Evolutionary conservation across 768 basidiomycete species (phyloP).

Genomic region (Phylloporus arenicola): DNA sequence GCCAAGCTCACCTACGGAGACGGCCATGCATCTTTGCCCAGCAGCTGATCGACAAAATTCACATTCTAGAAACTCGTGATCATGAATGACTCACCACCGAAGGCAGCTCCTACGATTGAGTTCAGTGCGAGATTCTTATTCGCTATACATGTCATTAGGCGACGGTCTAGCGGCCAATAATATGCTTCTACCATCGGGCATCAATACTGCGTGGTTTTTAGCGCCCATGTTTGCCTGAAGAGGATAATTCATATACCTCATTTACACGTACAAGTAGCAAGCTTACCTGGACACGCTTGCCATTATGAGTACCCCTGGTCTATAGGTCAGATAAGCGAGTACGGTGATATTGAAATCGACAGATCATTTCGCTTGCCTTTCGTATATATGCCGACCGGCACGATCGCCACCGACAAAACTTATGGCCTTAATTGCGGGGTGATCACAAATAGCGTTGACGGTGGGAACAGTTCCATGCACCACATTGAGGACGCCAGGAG

Average conservation of each 20-base stretch:
- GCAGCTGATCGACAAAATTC: constrained; percentile 53
- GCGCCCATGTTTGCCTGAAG: constrained; percentile 79
- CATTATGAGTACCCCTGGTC: constrained; percentile 69
- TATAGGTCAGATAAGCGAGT: constrained; percentile 4
- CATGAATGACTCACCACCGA: constrained; percentile 56
- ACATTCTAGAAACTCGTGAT: constrained; percentile 18
- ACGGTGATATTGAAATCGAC: constrained; percentile 1
- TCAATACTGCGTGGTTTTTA: constrained; percentile 90
- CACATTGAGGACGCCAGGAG: constrained; percentile 85
- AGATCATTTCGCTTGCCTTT: constrained; percentile 44
- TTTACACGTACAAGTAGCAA: constrained; percentile 8
- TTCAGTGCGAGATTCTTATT: constrained; percentile 91
- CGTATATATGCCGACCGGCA: constrained; percentile 92
- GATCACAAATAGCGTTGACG: constrained; percentile 92
- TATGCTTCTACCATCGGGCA: constrained; percentile 75
- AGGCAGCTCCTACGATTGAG: constrained; percentile 89
- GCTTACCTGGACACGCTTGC: constrained; percentile 79
- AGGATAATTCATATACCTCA: constrained; percentile 1
- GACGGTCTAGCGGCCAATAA: not conserved
- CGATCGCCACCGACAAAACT: constrained; percentile 94
- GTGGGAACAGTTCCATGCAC: constrained; percentile 88
- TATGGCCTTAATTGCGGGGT: constrained; percentile 87
- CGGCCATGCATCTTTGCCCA: constrained; percentile 95
- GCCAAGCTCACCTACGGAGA: constrained; percentile 69
- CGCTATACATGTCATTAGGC: constrained; percentile 39